Percentiles rank a stretch among this genome's conserved stretches.
These are phyloP conservation scores for Solanum arcanum DNA, from an alignment of 257 asterid species.

Conservation along the genomic window DNA sequence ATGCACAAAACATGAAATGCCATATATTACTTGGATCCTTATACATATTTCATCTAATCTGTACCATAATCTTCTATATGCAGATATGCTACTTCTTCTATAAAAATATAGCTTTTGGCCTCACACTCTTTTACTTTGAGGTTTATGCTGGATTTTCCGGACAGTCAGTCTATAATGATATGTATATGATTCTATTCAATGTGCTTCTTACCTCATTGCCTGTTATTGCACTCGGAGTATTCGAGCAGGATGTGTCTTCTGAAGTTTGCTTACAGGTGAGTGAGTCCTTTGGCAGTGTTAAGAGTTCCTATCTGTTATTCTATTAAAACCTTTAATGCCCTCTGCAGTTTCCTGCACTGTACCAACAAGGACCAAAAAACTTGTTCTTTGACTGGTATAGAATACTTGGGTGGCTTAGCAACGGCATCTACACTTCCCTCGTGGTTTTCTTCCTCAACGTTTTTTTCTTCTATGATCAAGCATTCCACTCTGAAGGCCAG, in stretches of 20 bases:
- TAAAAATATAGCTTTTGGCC: constrained; percentile 96
- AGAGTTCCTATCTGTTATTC: not conserved
- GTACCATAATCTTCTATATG: constrained; percentile 3
- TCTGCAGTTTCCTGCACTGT: constrained; percentile 91
- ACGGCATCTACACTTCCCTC: constrained; percentile 78
- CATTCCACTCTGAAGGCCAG: constrained; percentile 72
- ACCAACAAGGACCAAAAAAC: constrained; percentile 91
- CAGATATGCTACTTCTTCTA: constrained; percentile 98
- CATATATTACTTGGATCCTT: not conserved
- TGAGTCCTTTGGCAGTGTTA: constrained; percentile 13
- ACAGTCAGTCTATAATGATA: constrained; percentile 81
- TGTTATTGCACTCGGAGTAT: constrained; percentile 92
- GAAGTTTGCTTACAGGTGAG: constrained; percentile 96
- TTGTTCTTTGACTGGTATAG: constrained; percentile 83
- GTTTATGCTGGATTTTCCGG: constrained; percentile 94
- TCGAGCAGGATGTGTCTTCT: constrained; percentile 94
- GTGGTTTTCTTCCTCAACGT: constrained; percentile 66
- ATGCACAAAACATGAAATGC: not conserved
- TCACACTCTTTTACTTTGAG: constrained; percentile 93
- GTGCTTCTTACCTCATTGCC: constrained; percentile 95
- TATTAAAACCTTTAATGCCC: not conserved
- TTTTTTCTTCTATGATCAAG: constrained; percentile 63
- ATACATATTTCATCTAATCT: not conserved
- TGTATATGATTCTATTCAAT: constrained; percentile 91
- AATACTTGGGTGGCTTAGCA: constrained; percentile 90